A percentile compares a stretch with the other conserved stretches of the same genome.
Evolutionary conservation across 805 yeast genomes (phyloP).

Genomic region (Sugiyamaella chiloensis): DNA sequence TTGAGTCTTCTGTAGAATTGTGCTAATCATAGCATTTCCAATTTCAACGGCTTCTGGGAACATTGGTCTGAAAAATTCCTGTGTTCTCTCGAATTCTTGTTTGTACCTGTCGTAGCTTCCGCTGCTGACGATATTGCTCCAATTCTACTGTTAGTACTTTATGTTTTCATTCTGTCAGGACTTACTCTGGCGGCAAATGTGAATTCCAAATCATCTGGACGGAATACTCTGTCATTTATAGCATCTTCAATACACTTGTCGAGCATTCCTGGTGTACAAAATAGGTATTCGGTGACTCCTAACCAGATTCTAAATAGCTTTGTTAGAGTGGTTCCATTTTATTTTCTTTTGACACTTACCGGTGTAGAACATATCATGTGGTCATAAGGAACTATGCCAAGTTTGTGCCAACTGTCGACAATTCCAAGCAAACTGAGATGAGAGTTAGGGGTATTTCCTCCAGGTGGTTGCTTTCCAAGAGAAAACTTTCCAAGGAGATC

Average conservation of each 20-base stretch:
- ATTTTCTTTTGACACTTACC: conserved; percentile 6
- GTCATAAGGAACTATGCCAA: conserved; percentile 88
- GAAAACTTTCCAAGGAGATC: conserved; percentile 82
- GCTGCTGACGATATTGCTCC: conserved; percentile 78
- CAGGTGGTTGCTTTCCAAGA: conserved; percentile 64
- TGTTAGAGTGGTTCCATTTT: background rate
- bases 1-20: conserved; percentile 48
- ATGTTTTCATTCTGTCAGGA: background rate
- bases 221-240: conserved; percentile 58
- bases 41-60: conserved; percentile 81
- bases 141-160: conserved; percentile 34
- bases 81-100: conserved; percentile 71
- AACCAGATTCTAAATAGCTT: conserved; percentile 76
- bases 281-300: conserved; percentile 90
- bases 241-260: conserved; percentile 78
- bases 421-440: conserved; percentile 86
- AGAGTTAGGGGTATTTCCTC: conserved; percentile 66
- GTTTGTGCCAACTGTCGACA: conserved; percentile 87
- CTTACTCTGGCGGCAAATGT: conserved; percentile 73
- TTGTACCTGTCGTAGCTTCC: conserved; percentile 74
- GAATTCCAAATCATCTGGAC: conserved; percentile 90
- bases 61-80: conserved; percentile 80
- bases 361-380: conserved; percentile 98
- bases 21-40: conserved; percentile 92
- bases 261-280: conserved; percentile 77